Evolutionary conservation across 768 basidiomycete species (phyloP).

Genomic region (Suillus decipiens): DNA sequence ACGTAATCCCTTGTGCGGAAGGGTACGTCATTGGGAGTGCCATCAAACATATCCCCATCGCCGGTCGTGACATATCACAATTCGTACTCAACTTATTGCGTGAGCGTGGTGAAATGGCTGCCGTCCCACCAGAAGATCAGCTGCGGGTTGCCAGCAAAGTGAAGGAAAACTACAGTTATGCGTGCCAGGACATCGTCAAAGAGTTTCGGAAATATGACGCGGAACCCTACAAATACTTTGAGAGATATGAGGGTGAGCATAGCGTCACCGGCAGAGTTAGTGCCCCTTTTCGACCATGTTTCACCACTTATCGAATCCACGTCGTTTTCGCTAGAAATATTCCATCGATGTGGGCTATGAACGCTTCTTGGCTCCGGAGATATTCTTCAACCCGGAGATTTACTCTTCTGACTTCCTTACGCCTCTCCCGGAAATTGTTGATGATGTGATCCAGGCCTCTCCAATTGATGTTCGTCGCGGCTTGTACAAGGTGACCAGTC

Average conservation of each 20-base stretch:
- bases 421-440: slow-evolving; percentile 93
- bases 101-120: slow-evolving; percentile 88
- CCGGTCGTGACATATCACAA: slow-evolving; percentile 94
- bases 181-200: slow-evolving; percentile 98
- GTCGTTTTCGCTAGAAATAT: slow-evolving; percentile 70
- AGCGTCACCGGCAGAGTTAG: slow-evolving; percentile 88
- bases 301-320: background rate
- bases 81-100: slow-evolving; percentile 96
- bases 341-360: slow-evolving; percentile 94
- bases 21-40: slow-evolving; percentile 99
- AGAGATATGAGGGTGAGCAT: slow-evolving; percentile 91
- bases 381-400: slow-evolving; percentile 99
- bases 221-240: slow-evolving; percentile 94
- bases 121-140: slow-evolving; percentile 96
- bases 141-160: slow-evolving; percentile 88
- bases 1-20: slow-evolving; percentile 94
- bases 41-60: slow-evolving; percentile 98
- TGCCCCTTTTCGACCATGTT: background rate
- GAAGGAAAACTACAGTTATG: slow-evolving; percentile 98
- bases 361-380: slow-evolving; percentile 98
- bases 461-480: slow-evolving; percentile 98
- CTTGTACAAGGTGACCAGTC: slow-evolving; percentile 78
- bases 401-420: slow-evolving; percentile 97
- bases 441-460: slow-evolving; percentile 91
- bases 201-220: slow-evolving; percentile 98